These are phyloP conservation scores for Furcasterigmium sp. DNA, from an alignment of 2,329 filamentous ascomycete genomes.

Conservation along the genomic window DNA sequence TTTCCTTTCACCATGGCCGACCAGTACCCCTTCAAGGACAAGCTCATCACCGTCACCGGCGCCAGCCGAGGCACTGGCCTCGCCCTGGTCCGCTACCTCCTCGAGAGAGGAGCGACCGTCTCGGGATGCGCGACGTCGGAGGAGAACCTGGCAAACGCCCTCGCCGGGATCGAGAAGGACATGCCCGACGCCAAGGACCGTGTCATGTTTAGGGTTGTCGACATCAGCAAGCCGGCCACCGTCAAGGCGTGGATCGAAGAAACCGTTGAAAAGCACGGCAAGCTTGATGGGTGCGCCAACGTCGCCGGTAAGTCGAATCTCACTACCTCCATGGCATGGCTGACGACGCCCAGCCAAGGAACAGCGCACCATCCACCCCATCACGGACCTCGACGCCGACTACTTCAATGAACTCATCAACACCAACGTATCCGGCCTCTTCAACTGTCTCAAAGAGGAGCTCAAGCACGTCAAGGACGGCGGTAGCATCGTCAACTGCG, in stretches of 20 bases:
- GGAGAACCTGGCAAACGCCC: slow-evolving; percentile 18
- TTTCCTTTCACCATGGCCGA: slow-evolving; percentile 12
- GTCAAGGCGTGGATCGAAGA: slow-evolving; percentile 4
- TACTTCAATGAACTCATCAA: slow-evolving; percentile 14
- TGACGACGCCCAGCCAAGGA: slow-evolving; percentile 9
- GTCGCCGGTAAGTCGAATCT: slow-evolving; percentile 2
- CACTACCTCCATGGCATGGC: not conserved
- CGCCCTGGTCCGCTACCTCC: slow-evolving; percentile 13
- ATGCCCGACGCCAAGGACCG: slow-evolving; percentile 1
- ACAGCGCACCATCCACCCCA: slow-evolving; percentile 18
- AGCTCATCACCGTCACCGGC: slow-evolving; percentile 14
- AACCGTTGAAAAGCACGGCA: slow-evolving; percentile 4
- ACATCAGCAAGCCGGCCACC: not conserved
- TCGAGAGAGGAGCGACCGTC: slow-evolving; percentile 21
- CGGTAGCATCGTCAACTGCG: slow-evolving; percentile 39
- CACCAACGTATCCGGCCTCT: slow-evolving; percentile 15
- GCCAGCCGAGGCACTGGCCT: slow-evolving; percentile 11
- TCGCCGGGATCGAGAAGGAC: slow-evolving; percentile 6
- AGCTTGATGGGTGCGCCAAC: slow-evolving; percentile 5
- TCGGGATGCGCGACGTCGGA: slow-evolving; percentile 22
- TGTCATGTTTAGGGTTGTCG: slow-evolving; percentile 3
- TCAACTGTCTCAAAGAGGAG: slow-evolving; percentile 14
- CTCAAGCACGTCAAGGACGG: slow-evolving; percentile 19
- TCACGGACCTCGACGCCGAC: slow-evolving; percentile 13
- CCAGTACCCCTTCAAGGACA: slow-evolving; percentile 13